Evolutionary conservation across 2,329 filamentous ascomycete species (phyloP), one percentile per base, ranked within the genome.

Genomic region (Colletotrichum ledebouriae): DNA sequence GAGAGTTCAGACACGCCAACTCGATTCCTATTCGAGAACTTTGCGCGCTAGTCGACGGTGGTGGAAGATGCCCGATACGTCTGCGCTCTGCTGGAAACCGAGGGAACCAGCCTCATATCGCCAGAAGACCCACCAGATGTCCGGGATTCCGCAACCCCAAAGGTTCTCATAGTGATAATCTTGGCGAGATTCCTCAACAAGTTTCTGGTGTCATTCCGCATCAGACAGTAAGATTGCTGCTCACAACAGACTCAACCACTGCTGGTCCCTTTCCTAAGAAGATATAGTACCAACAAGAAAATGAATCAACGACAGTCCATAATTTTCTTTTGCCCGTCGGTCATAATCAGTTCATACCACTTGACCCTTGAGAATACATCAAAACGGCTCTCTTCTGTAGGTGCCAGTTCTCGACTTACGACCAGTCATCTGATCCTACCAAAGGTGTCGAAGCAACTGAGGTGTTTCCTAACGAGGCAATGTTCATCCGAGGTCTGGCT

Each of bases 11-110:
- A 34, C 25, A 25, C 49, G 49, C 22, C 49, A 52, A 52, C 29
- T 34, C 49, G 22, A 52, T 52, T 25, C n/a, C n/a, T n/a, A n/a
- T 13, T 52, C 49, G 49, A 52, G 22, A 52, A 52, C 49, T 52
- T 25, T 52, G 49, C 49, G 29, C 22, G 49, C 49, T 25, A 15
- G 49, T n/a, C 25, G 25, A 25, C 29, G n/a, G 49, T 25, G 22
- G 22, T 29, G 25, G 22, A 22, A 25, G 4, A 52, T 29, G 47
- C 33, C 49, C 49, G 49, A 29, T 25, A 3, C n/a, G 25, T 52
- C 49, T 25, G 49, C 22, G 25, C n/a, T 29, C 25, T 25, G n/a
- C 49, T 7, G 11, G 33, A 25, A 29, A 52, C 49, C 25, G 49
- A 52, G 49, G n/a, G 22, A 34, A 15, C n/a, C 11, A 25, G 49